phyloP scores from a whole-genome alignment of 2,329 filamentous ascomycete species.

The Arthrobotrys pseudoclavata region DNA sequence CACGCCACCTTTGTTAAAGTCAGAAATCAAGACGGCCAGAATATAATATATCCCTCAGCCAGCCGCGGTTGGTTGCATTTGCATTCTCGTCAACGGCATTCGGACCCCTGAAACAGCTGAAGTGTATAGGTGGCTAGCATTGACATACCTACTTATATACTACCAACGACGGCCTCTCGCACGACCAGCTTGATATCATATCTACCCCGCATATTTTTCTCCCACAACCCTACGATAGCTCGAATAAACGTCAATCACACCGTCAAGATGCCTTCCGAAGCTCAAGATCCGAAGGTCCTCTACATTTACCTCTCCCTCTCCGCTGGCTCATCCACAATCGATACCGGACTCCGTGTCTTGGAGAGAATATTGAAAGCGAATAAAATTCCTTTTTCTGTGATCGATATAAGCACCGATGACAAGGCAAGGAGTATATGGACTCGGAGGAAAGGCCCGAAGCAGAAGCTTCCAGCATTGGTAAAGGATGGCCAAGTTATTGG shows the following conservation, averaged over 20 bases:
- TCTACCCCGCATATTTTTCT: constrained; percentile 12
- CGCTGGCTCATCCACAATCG: constrained; percentile 93
- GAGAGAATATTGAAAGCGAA: constrained; percentile 97
- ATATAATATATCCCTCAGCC: constrained; percentile 20
- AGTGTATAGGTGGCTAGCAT: not conserved
- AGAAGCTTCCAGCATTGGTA: constrained; percentile 89
- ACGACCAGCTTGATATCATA: constrained; percentile 22
- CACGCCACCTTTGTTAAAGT: constrained; percentile 28
- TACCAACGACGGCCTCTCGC: not conserved
- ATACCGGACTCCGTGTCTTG: constrained; percentile 93
- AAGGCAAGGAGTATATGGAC: constrained; percentile 91
- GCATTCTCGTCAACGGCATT: constrained; percentile 6
- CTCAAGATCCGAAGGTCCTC: constrained; percentile 75
- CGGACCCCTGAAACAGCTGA: not conserved
- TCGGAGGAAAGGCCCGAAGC: constrained; percentile 80
- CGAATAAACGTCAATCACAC: not conserved
- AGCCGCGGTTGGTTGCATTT: too few species aligned
- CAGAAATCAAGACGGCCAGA: not conserved
- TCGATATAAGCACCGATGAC: constrained; percentile 91
- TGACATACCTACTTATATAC: not conserved
- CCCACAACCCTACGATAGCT: not conserved
- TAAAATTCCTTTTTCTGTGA: constrained; percentile 89
- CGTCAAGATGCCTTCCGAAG: constrained; percentile 36
- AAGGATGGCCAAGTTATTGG: constrained; percentile 88
- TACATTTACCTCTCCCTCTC: constrained; percentile 98